Base-by-base conservation (phyloP, 352 stramenopile species). In the Phytophthora brassicae region DNA sequence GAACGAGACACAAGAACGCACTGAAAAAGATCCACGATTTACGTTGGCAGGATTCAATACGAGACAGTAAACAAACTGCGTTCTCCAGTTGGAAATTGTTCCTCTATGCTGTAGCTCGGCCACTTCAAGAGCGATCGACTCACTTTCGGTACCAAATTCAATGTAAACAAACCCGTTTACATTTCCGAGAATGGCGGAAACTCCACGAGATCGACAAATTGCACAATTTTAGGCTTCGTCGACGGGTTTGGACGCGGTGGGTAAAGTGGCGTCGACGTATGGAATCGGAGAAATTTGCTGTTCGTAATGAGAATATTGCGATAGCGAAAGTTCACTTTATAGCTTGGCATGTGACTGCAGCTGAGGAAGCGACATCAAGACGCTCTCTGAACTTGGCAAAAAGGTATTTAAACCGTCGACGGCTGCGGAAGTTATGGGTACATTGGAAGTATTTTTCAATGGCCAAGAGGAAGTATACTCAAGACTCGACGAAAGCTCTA, bases 401-500 rank as follows among this genome's bases (percentile, higher is more conserved):
- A 26, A 58, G 84, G 5, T 88, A 89, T 57, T 66, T 89, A 3
- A 86, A 84, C 26, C 84, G 86, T 19, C 64, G 75, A 3, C 66
- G 74, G 0, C 61, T 91, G 24, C 77, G 77, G 6, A 92, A 91
- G 28, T 47, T 92, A 6, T 95, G 86, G 86, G 57, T 77, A 42
- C 66, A 90, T 41, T 95, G 86, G 86, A 92, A 89, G 41, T 82
- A 81, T 17, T 95, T 90, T 50, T 86, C 82, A 3, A 84, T 80
- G 24, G 66, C 68, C 12, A 84, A 72, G 38, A 68, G 74, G 23
- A 88, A 90, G 26, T 86, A 92, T 60, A 66, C 77, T 4, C 86
- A 91, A 51, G 73, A 81, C 4, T 88, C 72, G 0, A 81, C 76
- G 1, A 95, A 95, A 56, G 79, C 82, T 8, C 53, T 86, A 13